Percentiles rank a stretch among this genome's conserved stretches.
These are phyloP conservation scores for barrel medic (Medicago truncatula) DNA, from an alignment of 306 rosid species.

Conservation along the genomic window DNA sequence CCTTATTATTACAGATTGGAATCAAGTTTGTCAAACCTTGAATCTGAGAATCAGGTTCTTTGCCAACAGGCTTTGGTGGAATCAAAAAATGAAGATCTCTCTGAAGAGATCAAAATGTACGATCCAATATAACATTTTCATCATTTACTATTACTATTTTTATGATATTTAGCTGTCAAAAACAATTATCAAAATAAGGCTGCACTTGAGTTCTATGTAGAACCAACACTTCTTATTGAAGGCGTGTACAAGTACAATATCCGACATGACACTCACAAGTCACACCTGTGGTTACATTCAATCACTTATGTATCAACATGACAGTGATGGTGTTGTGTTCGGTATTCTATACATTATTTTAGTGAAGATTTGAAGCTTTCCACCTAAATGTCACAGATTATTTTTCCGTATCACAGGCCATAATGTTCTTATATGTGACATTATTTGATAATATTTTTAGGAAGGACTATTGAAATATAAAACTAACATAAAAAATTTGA, in stretches of 20 bases:
- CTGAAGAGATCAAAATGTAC: slow-evolving; percentile 74
- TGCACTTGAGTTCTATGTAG: not conserved
- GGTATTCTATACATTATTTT: too few species aligned
- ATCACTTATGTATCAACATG: too few species aligned
- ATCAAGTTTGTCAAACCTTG: slow-evolving; percentile 73
- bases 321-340: too few species aligned
- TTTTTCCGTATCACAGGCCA: too few species aligned
- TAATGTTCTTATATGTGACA: too few species aligned
- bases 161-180: too few species aligned
- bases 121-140: slow-evolving; percentile 30
- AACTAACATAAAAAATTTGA: slow-evolving; percentile 15
- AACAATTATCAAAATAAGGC: too few species aligned
- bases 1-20: slow-evolving; percentile 64
- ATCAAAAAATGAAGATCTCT: slow-evolving; percentile 70
- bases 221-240: not conserved
- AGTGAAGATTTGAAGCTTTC: too few species aligned
- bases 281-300: too few species aligned
- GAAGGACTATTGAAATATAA: slow-evolving; percentile 8
- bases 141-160: not conserved
- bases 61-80: slow-evolving; percentile 85
- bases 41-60: slow-evolving; percentile 88
- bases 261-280: too few species aligned
- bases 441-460: not conserved
- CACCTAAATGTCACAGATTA: too few species aligned
- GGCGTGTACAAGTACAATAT: not conserved